Evolutionary conservation across 1,284 basidiomycete species (phyloP).

Genomic region (Trichosporon faecale): DNA sequence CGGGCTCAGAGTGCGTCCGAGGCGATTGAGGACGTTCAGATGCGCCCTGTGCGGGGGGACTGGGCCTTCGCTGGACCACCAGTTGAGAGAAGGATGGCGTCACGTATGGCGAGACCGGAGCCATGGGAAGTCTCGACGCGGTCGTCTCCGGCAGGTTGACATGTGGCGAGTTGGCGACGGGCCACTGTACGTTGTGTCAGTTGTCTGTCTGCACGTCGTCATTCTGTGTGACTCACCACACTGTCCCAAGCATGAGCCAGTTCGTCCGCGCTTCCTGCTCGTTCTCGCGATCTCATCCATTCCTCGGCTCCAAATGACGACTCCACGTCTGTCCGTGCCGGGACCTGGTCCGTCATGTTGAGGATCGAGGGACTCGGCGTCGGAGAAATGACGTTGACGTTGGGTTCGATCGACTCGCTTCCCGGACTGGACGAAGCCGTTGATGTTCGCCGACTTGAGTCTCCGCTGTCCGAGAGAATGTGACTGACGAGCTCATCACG

Average conservation of each 20-base stretch:
- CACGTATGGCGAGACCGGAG: slow-evolving; percentile 45
- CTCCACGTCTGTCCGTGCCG: background rate
- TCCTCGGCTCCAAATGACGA: background rate
- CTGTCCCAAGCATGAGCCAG: slow-evolving; percentile 47
- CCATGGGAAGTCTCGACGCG: slow-evolving; percentile 35
- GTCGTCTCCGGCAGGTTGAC: slow-evolving; percentile 21
- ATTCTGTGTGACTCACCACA: slow-evolving; percentile 35
- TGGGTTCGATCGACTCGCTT: slow-evolving; percentile 10
- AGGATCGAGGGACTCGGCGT: slow-evolving; percentile 31
- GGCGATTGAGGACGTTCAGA: slow-evolving; percentile 8
- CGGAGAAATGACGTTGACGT: slow-evolving; percentile 27
- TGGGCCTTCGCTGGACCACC: slow-evolving; percentile 24
- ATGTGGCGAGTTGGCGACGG: slow-evolving; percentile 31
- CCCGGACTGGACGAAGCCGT: slow-evolving; percentile 2
- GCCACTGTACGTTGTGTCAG: slow-evolving; percentile 37
- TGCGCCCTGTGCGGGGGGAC: slow-evolving; percentile 9
- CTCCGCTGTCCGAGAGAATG: slow-evolving; percentile 13
- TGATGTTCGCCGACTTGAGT: slow-evolving; percentile 10
- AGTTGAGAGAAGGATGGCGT: slow-evolving; percentile 46
- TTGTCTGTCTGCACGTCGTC: background rate
- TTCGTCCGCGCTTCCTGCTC: slow-evolving; percentile 14
- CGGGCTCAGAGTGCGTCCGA: background rate
- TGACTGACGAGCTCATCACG: slow-evolving; percentile 21
- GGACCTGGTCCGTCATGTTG: slow-evolving; percentile 16
- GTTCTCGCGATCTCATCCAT: slow-evolving; percentile 5